A percentile compares a stretch with the other conserved stretches of the same genome.
Conservation (phyloP, 768 basidiomycete species). For the Galerina sulciceps region DNA sequence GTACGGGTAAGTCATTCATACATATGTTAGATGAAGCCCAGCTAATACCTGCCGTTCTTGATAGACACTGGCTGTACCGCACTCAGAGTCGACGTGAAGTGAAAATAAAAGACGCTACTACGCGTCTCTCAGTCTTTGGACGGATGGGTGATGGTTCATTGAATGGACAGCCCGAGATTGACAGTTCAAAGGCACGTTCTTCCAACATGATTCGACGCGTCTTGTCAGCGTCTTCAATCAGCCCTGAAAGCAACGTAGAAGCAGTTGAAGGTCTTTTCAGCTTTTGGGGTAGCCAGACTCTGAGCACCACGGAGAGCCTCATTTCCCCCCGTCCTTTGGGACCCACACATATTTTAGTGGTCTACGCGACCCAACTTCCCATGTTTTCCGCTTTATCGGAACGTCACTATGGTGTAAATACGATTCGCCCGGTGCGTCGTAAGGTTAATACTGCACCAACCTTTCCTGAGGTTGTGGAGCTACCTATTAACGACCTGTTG, state of each 20-base stretch:
- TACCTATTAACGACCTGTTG: slow-evolving; percentile 43
- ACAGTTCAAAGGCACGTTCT: slow-evolving; percentile 5
- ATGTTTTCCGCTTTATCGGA: background rate
- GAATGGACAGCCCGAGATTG: slow-evolving; percentile 4
- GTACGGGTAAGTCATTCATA: slow-evolving; percentile 24
- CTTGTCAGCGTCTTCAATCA: slow-evolving; percentile 27
- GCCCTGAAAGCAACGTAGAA: background rate
- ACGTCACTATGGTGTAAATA: background rate
- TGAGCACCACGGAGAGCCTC: slow-evolving; percentile 32
- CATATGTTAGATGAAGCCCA: background rate
- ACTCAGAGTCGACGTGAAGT: slow-evolving; percentile 25
- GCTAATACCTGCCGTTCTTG: background rate
- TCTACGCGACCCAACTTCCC: slow-evolving; percentile 19
- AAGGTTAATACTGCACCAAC: background rate
- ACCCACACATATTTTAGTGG: slow-evolving; percentile 40
- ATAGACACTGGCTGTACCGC: slow-evolving; percentile 39
- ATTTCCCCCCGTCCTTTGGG: slow-evolving; percentile 40
- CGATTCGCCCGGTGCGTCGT: background rate
- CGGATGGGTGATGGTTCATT: background rate
- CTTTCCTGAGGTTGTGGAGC: slow-evolving; percentile 28
- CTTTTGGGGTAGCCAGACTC: background rate
- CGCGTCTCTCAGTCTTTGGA: slow-evolving; percentile 29
- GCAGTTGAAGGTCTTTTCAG: background rate
- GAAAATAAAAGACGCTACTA: slow-evolving; percentile 27
- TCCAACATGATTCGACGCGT: slow-evolving; percentile 24